Percentiles rank a stretch among this genome's conserved stretches.
Evolutionary conservation across 257 asterid species (phyloP).

Genomic region (Solanum peruvianum): DNA sequence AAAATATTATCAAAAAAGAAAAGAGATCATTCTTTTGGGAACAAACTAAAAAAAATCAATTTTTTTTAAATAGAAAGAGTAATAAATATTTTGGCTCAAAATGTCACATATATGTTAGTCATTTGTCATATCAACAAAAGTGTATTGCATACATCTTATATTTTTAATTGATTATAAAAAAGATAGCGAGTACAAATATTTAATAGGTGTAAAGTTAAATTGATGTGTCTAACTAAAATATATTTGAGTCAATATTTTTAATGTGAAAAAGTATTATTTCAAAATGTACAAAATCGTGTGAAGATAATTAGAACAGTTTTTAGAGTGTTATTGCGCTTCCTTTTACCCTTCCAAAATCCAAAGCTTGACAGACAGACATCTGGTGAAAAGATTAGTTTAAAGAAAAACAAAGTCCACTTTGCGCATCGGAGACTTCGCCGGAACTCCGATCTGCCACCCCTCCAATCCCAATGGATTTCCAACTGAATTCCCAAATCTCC

Average conservation of each 20-base stretch:
- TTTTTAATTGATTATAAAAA: too few species aligned
- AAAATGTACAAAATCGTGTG: neutral
- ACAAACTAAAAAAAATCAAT: too few species aligned
- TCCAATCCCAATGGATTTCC: conserved; percentile 46
- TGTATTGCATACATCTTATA: neutral
- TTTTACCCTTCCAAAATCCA: neutral
- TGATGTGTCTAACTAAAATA: too few species aligned
- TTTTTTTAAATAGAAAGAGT: too few species aligned
- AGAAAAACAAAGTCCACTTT: neutral
- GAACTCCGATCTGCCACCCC: neutral
- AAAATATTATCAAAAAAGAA: too few species aligned
- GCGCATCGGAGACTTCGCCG: neutral
- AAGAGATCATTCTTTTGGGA: too few species aligned
- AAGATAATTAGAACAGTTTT: neutral
- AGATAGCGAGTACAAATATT: too few species aligned
- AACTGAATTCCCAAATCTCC: conserved; percentile 19
- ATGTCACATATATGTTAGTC: neutral
- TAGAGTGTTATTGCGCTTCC: neutral
- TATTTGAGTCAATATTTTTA: too few species aligned
- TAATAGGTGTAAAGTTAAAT: too few species aligned
- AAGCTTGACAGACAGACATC: neutral
- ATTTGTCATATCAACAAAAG: neutral
- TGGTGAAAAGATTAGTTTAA: neutral
- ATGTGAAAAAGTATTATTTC: neutral
- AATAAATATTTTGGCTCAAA: neutral